Evolutionary conservation across 805 yeast genomes (phyloP).

Genomic region (Torulaspora quercuum): DNA sequence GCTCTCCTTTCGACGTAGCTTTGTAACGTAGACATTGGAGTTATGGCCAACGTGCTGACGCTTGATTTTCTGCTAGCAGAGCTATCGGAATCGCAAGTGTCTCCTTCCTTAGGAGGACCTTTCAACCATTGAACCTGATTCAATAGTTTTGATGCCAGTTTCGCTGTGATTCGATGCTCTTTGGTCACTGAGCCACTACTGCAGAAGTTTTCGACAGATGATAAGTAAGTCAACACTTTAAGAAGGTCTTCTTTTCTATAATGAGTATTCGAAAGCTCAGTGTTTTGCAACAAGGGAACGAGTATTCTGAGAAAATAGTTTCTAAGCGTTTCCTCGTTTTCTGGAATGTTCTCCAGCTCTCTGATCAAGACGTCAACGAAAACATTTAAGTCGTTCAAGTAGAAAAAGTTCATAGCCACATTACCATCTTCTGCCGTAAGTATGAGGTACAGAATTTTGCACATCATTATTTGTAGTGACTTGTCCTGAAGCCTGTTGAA

Average conservation of each 20-base stretch:
- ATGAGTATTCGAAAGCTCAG: constrained; percentile 53
- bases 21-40: constrained; percentile 13
- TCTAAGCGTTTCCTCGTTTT: constrained; percentile 53
- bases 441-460: constrained; percentile 72
- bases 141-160: constrained; percentile 42
- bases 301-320: constrained; percentile 73
- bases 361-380: constrained; percentile 78
- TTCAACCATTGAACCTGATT: constrained; percentile 37
- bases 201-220: constrained; percentile 28
- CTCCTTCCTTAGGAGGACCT: constrained; percentile 1
- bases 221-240: constrained; percentile 49
- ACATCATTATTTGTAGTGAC: constrained; percentile 68
- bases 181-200: constrained; percentile 19
- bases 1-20: constrained; percentile 6
- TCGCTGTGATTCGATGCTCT: constrained; percentile 40
- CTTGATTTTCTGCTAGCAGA: constrained; percentile 27
- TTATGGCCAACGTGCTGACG: constrained; percentile 20
- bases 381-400: constrained; percentile 80
- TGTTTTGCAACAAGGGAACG: constrained; percentile 62
- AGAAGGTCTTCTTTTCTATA: constrained; percentile 58
- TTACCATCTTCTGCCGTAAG: constrained; percentile 53
- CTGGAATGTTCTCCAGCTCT: constrained; percentile 68
- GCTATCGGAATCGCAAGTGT: constrained; percentile 12
- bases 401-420: constrained; percentile 60
- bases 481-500: constrained; percentile 72